Percentiles rank a stretch among this genome's conserved stretches.
Conservation (phyloP, 2,329 filamentous ascomycete genomes). For the Epichloe typhina region DNA sequence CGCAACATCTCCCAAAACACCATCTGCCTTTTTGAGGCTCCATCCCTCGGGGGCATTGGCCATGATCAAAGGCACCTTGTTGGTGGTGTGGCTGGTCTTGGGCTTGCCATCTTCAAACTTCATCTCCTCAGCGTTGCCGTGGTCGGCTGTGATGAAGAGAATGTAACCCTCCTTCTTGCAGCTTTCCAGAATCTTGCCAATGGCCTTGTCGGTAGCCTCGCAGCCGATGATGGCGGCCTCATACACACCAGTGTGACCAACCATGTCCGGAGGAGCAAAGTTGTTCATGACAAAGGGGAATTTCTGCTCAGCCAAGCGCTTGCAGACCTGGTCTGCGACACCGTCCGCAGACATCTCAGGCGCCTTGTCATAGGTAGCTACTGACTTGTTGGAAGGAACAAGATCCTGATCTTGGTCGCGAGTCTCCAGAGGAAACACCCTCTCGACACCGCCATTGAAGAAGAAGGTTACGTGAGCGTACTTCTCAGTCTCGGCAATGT, state of each 20-base stretch:
- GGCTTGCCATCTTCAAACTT: constrained; percentile 89
- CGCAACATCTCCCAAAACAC: constrained; percentile 93
- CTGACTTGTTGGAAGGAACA: constrained; percentile 77
- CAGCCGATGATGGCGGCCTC: constrained; percentile 80
- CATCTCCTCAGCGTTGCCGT: constrained; percentile 99
- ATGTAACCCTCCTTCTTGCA: constrained; percentile 91
- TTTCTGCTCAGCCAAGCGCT: constrained; percentile 71
- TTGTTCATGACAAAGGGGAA: constrained; percentile 99
- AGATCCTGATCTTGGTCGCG: constrained; percentile 69
- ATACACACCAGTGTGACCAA: constrained; percentile 96
- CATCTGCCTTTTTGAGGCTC: constrained; percentile 70
- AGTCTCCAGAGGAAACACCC: constrained; percentile 82
- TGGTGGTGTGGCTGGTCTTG: constrained; percentile 95
- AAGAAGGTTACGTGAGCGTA: constrained; percentile 99
- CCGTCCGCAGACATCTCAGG: constrained; percentile 91
- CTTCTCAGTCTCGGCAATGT: constrained; percentile 97
- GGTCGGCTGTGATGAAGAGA: constrained; percentile 90
- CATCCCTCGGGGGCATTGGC: constrained; percentile 86
- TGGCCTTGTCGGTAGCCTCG: constrained; percentile 81
- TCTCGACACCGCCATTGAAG: constrained; percentile 98
- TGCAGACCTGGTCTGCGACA: constrained; percentile 79
- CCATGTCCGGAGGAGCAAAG: constrained; percentile 98
- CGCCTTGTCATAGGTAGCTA: constrained; percentile 87
- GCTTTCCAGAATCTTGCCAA: constrained; percentile 80
- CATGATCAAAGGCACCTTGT: constrained; percentile 97